Evolutionary conservation across 192 early-diverging fungal species (phyloP).

Genomic region (Coemansia sp.): DNA sequence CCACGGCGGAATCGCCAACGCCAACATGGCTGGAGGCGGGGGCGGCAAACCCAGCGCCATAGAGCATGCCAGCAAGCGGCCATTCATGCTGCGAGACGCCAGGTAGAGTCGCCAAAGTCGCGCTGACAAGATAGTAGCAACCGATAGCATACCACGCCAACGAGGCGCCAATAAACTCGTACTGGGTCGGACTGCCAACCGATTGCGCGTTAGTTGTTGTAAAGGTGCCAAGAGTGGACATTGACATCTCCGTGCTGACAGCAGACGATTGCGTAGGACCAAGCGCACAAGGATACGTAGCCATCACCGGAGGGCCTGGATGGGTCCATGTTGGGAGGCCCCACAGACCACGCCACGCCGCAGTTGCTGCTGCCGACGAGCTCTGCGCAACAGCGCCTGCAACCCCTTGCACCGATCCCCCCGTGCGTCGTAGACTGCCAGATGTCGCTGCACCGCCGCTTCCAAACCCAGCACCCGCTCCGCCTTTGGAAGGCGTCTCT

Average conservation of each 20-base stretch:
- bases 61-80: slow-evolving; percentile 30
- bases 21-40: slow-evolving; percentile 3
- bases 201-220: slow-evolving; percentile 44
- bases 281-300: slow-evolving; percentile 51
- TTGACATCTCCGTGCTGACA: slow-evolving; percentile 27
- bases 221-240: slow-evolving; percentile 35
- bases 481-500: slow-evolving; percentile 36
- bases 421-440: slow-evolving; percentile 9
- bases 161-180: slow-evolving; percentile 52
- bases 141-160: slow-evolving; percentile 57
- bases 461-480: slow-evolving; percentile 8
- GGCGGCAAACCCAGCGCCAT: slow-evolving; percentile 5
- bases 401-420: slow-evolving; percentile 7
- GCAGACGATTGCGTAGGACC: slow-evolving; percentile 32
- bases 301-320: slow-evolving; percentile 44
- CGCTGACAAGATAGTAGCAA: slow-evolving; percentile 51
- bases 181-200: slow-evolving; percentile 39
- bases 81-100: slow-evolving; percentile 31
- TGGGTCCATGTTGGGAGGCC: slow-evolving; percentile 54
- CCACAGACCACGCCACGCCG: slow-evolving; percentile 54
- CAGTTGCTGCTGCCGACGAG: slow-evolving; percentile 25
- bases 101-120: slow-evolving; percentile 16
- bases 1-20: slow-evolving; percentile 7
- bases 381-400: slow-evolving; percentile 32
- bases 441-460: slow-evolving; percentile 4